Evolutionary conservation across 805 yeast genomes (phyloP).

Genomic region (Tetrapisispora phaffii): DNA sequence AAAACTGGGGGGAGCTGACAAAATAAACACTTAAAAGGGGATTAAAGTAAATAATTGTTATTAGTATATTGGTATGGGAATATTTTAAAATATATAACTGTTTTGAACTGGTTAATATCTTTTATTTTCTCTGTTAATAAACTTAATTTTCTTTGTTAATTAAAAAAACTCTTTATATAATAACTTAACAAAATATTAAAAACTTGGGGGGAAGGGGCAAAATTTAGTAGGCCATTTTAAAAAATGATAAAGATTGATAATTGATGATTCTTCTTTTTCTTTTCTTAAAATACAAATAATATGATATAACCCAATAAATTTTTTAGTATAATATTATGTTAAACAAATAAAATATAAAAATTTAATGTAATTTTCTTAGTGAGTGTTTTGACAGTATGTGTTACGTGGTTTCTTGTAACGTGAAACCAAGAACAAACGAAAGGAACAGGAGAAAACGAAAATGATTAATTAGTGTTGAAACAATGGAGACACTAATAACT

Average conservation of each 20-base stretch:
- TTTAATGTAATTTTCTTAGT: neutral
- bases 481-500: no score
- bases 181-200: neutral
- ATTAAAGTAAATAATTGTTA: neutral
- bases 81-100: neutral
- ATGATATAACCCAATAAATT: neutral
- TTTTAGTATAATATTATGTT: neutral
- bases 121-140: neutral
- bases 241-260: neutral
- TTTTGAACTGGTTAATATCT: neutral
- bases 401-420: neutral
- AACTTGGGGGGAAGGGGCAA: slow-evolving; percentile 1
- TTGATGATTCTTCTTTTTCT: neutral
- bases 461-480: no score
- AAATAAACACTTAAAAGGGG: neutral
- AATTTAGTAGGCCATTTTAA: slow-evolving; percentile 22
- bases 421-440: no score
- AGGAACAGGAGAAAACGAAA: no score
- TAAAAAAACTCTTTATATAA: neutral
- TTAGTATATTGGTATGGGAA: neutral
- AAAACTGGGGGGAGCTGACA: neutral
- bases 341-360: no score
- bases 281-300: slow-evolving; percentile 1
- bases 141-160: neutral
- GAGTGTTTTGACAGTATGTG: neutral